Base-by-base conservation (phyloP, 129 eudicot species). In the Arctium minus region DNA sequence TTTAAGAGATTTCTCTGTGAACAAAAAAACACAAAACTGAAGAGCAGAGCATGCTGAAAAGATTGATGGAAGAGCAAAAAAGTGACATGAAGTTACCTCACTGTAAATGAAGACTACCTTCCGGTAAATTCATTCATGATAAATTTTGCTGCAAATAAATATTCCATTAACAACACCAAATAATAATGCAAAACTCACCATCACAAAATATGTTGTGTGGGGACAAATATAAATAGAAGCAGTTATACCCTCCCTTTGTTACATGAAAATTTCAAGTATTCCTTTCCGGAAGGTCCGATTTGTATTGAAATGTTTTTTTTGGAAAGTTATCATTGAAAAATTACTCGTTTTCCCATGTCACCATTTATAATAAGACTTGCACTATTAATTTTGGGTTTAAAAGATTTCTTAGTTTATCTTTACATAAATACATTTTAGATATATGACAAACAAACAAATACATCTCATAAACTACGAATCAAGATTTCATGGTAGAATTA, bases 101-200 rank as follows among this genome's bases (percentile, higher is more conserved):
- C 67, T 75, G 31, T 31, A 76, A 50, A 74, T 65, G 79, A 82
- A 27, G 56, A 67, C 8, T 46, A 80, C 65, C 17, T 84, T 86
- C 86, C 76, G 83, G 67, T 53, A 32, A 94, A 97, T 81, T 92
- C 92, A 60, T 75, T 44, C 17, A 92, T 75, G 10, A 86, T 70
- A 79, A 11, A 18, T 85, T 89, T 89, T 73, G 85, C 93, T 92
- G 94, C 78, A 86, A 68, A 17, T 53, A 27, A 56, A 11, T 13
- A 17, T 15, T 46, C 5, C 18, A 12, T 77, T 77, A 72, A 30
- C 15, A 27, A 8, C n/a, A 39, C 64, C 60, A 74, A 1, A 36
- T 2, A 72, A 31, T 30, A n/a, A 48, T 22, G 33, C 30, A 48
- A 12, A 12, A 13, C 33, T 5, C 13, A 27, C 29, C 46, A 22